A percentile compares a stretch with the other conserved stretches of the same genome.
Evolutionary conservation across 2,329 filamentous ascomycete species (phyloP).

Genomic region (Onygenales sp.): DNA sequence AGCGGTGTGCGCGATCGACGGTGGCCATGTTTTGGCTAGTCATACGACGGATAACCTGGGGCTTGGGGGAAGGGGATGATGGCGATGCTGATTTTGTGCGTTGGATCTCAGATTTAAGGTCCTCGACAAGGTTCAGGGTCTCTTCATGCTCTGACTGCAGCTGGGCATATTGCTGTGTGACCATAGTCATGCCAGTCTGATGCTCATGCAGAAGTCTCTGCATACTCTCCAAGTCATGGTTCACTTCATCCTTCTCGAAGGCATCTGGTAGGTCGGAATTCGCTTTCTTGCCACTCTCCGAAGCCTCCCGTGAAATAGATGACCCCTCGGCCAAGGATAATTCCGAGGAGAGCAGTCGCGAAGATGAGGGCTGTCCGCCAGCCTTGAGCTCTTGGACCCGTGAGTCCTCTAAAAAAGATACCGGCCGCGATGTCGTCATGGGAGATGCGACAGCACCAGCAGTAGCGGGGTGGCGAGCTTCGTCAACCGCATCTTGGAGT

Average conservation of each 20-base stretch:
- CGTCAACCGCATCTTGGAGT: constrained; percentile 67
- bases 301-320: constrained; percentile 54
- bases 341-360: constrained; percentile 88
- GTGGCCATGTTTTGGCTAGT: constrained; percentile 74
- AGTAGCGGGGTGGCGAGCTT: constrained; percentile 50
- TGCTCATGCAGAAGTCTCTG: constrained; percentile 65
- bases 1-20: constrained; percentile 83
- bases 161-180: constrained; percentile 71
- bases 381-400: constrained; percentile 63
- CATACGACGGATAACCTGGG: constrained; percentile 81
- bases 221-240: constrained; percentile 61
- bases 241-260: constrained; percentile 34
- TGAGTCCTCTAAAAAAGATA: constrained; percentile 76
- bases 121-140: constrained; percentile 76
- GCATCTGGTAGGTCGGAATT: constrained; percentile 17
- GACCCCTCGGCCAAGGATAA: constrained; percentile 79
- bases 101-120: constrained; percentile 77
- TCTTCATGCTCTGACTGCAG: constrained; percentile 74
- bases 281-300: constrained; percentile 43
- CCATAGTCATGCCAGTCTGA: constrained; percentile 61
- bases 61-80: constrained; percentile 49
- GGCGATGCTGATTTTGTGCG: constrained; percentile 54
- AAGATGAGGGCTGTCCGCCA: constrained; percentile 60
- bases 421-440: constrained; percentile 44
- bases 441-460: constrained; percentile 30